A percentile compares a stretch with the other conserved stretches of the same genome.
phyloP scores from a whole-genome alignment of 169 alveolate genomes.

The Plasmodium vivax region DNA sequence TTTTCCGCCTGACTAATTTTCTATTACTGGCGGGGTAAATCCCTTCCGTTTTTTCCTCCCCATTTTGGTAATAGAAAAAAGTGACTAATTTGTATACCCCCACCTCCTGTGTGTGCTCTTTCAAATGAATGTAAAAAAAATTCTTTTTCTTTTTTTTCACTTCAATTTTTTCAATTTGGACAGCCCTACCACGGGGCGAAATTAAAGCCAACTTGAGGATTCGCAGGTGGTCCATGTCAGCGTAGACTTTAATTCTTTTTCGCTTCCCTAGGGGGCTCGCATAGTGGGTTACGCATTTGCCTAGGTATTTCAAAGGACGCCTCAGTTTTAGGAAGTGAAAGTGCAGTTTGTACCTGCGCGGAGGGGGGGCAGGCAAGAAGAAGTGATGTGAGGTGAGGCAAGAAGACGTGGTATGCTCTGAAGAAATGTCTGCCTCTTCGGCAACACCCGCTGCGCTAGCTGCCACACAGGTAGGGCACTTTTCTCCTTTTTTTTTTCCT shows the following conservation, averaged over 20 bases:
- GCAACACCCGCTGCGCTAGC: background rate
- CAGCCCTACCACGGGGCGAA: background rate
- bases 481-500: background rate
- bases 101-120: background rate
- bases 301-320: conserved; percentile 30
- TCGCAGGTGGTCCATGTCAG: background rate
- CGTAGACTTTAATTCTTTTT: conserved; percentile 7
- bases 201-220: background rate
- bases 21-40: conserved; percentile 65
- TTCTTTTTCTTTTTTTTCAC: background rate
- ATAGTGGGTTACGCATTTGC: conserved; percentile 10
- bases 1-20: conserved; percentile 9
- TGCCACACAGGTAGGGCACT: background rate
- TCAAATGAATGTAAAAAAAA: conserved; percentile 14
- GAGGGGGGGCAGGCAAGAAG: background rate
- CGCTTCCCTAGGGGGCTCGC: background rate
- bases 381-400: background rate
- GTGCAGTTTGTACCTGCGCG: conserved; percentile 32
- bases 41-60: conserved; percentile 33
- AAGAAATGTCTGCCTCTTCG: background rate
- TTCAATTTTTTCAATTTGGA: background rate
- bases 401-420: background rate
- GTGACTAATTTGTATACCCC: conserved; percentile 28
- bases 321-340: conserved; percentile 3
- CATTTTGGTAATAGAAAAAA: conserved; percentile 27